Evolutionary conservation across 2,329 filamentous ascomycete species (phyloP), one percentile per base, ranked within the genome.

Genomic region (Aspergillus pseudoviridinutans): DNA sequence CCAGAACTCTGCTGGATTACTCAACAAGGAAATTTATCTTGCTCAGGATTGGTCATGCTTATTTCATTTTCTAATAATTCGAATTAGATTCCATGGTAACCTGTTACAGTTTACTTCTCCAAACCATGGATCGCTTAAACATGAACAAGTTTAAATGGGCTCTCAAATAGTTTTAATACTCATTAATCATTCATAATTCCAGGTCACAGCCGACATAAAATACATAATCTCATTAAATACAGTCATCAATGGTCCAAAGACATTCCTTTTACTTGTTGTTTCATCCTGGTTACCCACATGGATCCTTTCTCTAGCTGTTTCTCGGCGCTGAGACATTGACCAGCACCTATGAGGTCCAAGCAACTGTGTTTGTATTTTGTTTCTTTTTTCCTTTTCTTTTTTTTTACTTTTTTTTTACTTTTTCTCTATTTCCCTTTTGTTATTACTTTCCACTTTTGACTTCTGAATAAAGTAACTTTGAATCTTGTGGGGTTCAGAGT

Each of bases 401-500:
- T 25, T 24, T 50, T 17, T 22, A 22, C 22, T 22, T 7, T n/a
- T 51, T 41, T n/a, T 51, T 32, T 12, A 24, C 49, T 22, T 38
- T 50, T 47, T 25, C 20, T 28, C 50, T 53, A 41, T 55, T 3
- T 32, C 42, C 22, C 55, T 49, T 55, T 51, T 29, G 51, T 53
- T 49, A 9, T 38, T 56, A 27, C 47, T 41, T 58, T 50, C 47
- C 12, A 50, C 8, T 14, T 14, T 17, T 54, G 20, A 46, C n/a
- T 54, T 50, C 29, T 49, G 58, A 62, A 55, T 49, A 52, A 56
- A 56, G 57, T 51, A 55, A 56, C 41, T 51, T 54, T 47, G 44
- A 54, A 58, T 55, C 58, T 41, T 49, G 62, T 64, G 62, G 62
- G 57, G 62, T 60, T 54, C 60, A 62, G 58, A 62, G 55, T 63